Percentiles rank a stretch among this genome's conserved stretches.
Conservation (phyloP, 352 stramenopile genomes). For the Pythium oligandrum region DNA sequence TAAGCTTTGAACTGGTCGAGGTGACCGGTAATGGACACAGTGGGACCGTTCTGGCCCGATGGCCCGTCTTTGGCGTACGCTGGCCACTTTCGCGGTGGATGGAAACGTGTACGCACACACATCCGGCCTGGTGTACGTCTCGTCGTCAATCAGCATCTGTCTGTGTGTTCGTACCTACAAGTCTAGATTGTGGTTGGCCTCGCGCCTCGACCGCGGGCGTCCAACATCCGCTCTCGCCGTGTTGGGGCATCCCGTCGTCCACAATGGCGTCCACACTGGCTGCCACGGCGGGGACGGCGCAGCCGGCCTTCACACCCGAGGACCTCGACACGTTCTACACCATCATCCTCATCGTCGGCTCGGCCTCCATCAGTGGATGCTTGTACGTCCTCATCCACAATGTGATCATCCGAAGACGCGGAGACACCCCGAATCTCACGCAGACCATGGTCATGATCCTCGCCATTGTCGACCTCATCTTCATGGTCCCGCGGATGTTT, state of each 20-base stretch:
- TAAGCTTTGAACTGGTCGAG: no score
- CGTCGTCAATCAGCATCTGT: no score
- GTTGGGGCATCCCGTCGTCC: no score
- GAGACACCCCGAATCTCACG: slow-evolving; percentile 34
- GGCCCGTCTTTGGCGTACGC: slow-evolving; percentile 4
- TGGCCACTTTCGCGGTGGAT: slow-evolving; percentile 16
- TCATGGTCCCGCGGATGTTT: slow-evolving; percentile 53
- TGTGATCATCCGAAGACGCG: slow-evolving; percentile 10
- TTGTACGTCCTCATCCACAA: slow-evolving; percentile 22
- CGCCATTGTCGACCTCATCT: slow-evolving; percentile 48
- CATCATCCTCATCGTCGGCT: slow-evolving; percentile 13
- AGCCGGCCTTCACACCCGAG: slow-evolving; percentile 7
- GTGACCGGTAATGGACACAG: no score
- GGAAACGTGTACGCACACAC: no score
- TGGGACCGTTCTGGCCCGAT: no score
- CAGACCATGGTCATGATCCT: slow-evolving; percentile 75
- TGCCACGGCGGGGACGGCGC: background rate
- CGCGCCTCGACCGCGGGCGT: no score
- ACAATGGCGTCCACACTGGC: no score
- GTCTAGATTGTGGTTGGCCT: no score
- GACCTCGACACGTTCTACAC: slow-evolving; percentile 17
- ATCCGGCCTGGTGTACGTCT: no score
- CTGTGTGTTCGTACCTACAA: no score
- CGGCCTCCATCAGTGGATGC: slow-evolving; percentile 17
- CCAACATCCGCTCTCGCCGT: no score